Evolutionary conservation across 306 rosid genomes (phyloP), one percentile per base, ranked within the genome.

Genomic region (Castanea mollissima): DNA sequence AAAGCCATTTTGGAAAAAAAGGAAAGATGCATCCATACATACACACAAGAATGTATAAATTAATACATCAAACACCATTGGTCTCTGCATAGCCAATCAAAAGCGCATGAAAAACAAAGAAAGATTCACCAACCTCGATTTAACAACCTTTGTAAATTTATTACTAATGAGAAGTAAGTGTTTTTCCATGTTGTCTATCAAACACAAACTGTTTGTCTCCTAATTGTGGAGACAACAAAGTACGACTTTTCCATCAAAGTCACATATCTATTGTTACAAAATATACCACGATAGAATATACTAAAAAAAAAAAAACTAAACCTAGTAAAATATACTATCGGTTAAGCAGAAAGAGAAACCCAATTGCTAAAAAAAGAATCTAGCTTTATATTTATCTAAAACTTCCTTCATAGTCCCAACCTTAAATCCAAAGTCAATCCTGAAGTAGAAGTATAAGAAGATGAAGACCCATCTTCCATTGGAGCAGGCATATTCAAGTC

Each of bases 401-500:
- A n/a, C 8, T 35, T 44, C 31, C 12, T 12, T 83, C 76, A 88
- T 3, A 83, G 89, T 25, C 91, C 91, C 90, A 94, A 85, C 87
- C 91, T 90, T 79, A 94, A 87, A 86, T 94, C 96, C 85, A 94
- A 81, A 71, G 89, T 57, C 51, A 74, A 27, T 19, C 63, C 75
- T 54, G 90, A 68, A 19, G 46, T 38, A 38, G 86, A 80, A 68
- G 51, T 81, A 44, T 65, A 76, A 41, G 76, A 81, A 55, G 78
- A 76, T 6, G 81, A 76, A 29, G 49, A 64, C 69, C 71, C 82
- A 71, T 76, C 80, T 56, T 74, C 81, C 32, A 27, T 20, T 5
- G 87, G 83, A 2, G 91, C 84, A 72, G 96, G 96, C 79, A 89
- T 31, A 62, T 93, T 91, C 87, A 93, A 77, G 83, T 89, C 93